Evolutionary conservation across 108 stramenopile species (phyloP), one percentile per base, ranked within the genome.

Genomic region (Pseudonitzschia multistriata): DNA sequence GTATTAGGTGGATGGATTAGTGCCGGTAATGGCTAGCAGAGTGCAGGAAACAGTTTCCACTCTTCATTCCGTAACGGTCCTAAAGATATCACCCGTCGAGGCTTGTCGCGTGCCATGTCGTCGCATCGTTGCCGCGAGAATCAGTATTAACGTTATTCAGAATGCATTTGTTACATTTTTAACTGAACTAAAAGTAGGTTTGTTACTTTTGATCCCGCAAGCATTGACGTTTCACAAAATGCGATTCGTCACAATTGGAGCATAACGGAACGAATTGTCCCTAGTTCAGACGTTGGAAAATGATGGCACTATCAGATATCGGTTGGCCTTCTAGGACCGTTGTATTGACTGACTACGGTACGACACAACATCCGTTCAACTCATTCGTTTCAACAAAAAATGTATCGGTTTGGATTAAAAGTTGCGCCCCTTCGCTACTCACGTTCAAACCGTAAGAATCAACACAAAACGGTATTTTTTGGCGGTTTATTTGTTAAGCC

Each of bases 401-500:
- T 45, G 42, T 8, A 45, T 45, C 42, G 42, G 42, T 45, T 45
- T 45, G 42, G 42, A 45, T 45, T 45, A 2, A 45, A 2, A 45
- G 2, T 13, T 6, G 11, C 8, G 42, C 42, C 42, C 42, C 42
- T 45, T 45, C 42, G 42, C 42, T 17, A 45, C 42, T 45, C 42
- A 45, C 42, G 42, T 45, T 45, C 42, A 45, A 45, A 45, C 42
- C 42, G 42, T 10, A 45, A 45, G 42, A 45, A 45, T 45, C 42
- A 45, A 45, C 42, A 45, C 42, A 45, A 45, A 45, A 45, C 42
- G 42, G 42, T 17, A 45, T 45, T 45, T 45, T 37, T 45, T 45
- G 42, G 42, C 42, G 42, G 42, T 17, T 45, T 17, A 8, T 45
- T 45, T 3, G 5, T 45, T 45, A 45, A 45, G 42, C 42, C 42